Base-by-base conservation (phyloP, 1,284 basidiomycete species). In the Trichosporon asahii region DNA sequence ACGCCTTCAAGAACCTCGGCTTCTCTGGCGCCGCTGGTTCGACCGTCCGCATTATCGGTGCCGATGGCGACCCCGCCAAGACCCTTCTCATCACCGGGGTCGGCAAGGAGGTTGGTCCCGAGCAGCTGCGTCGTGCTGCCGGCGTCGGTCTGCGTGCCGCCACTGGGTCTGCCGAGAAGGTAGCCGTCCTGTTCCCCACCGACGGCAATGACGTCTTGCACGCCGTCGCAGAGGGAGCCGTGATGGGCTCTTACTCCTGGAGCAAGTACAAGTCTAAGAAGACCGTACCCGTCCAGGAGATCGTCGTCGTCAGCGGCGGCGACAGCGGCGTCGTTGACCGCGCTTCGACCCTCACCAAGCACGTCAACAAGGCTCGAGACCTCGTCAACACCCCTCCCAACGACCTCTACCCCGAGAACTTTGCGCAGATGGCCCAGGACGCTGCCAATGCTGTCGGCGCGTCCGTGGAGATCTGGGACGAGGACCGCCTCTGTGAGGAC, bases 381-480 rank as follows among this genome's bases (percentile, higher is more conserved):
- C 69, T 70, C 27, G 37, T 57, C 35, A 67, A 37, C 63, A 70
- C 49, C 11, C 69, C 69, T 6, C 15, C 63, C 35, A 65, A 65
- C 55, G 69, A 65, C 37, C 69, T 70, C 29, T 67, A 27, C 64
- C 69, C 69, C 3, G 35, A 65, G 29, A 46, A 37, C 35, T 67
- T 61, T 60, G 66, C 64, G 9, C 64, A 71, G 23, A n/a, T 25
- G 5, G 70, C 55, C 44, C 37, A 65, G 37, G 64, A 65, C 23
- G 64, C 64, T 8, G 40, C 25, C 23, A 53, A 53, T 12, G 66
- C 33, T 44, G 25, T 18, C 15, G 65, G 46, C 40, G 60, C 66
- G 33, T 44, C 29, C 7, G 65, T 69, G 46, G 65, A 66, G 57
- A 64, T 69, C 29, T 69, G 68, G 68, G 69, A 70, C 37, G 66